Evolutionary conservation across 345 rosid genomes (phyloP), one percentile per base, ranked within the genome.

Genomic region (Camelina neglecta): DNA sequence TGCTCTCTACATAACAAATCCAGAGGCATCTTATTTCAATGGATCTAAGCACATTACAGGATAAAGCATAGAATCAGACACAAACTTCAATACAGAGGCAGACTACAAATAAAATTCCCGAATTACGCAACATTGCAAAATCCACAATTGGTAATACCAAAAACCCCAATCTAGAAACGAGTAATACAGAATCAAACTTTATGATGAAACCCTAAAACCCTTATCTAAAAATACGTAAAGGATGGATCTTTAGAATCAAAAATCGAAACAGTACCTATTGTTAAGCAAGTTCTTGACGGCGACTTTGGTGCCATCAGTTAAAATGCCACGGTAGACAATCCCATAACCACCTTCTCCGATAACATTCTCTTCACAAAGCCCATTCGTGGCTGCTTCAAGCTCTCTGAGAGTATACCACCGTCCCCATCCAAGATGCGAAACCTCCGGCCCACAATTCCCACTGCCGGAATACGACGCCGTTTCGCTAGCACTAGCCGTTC

Each of bases 271-370:
- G 35, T 45, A 93, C 98, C 96, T 89, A 85, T 87, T 89, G 70
- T 93, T 93, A 60, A 91, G 97, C 86, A 93, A 74, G 61, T 93
- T 93, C 81, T 93, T 93, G 65, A 93, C 90, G 51, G 97, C 98
- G 59, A 93, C 82, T 62, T 87, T 81, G n/a, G 84, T 77, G 0
- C 88, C 84, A 72, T 89, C 91, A 67, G 72, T 85, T 65, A 93
- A 80, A 82, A 87, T 39, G 8, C 98, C 98, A 72, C 80, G 84
- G 60, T 93, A 93, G 23, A 93, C 98, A 79, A 93, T 89, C 75
- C 98, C 98, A 41, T 93, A 93, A 31, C 98, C 97, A 42, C 98
- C 98, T 82, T 93, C 90, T 11, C 98, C 98, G 15, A 93, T 83
- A 16, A 93, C 94, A 81, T 91, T 93, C 79, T 88, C 90, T 60